Evolutionary conservation across 768 basidiomycete species (phyloP).

Genomic region (Pisolithus orientalis): DNA sequence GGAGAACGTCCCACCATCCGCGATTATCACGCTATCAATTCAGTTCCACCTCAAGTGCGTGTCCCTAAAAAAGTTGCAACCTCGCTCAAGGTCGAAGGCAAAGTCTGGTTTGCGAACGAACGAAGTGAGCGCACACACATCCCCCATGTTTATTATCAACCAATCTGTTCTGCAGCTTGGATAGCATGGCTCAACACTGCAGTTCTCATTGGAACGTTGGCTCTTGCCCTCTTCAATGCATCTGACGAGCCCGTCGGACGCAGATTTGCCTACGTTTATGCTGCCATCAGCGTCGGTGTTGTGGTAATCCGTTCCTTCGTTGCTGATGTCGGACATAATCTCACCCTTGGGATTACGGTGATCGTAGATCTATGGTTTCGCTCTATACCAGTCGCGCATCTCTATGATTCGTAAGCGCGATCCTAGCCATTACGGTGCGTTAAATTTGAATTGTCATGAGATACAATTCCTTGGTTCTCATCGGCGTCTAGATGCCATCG

Average conservation of each 20-base stretch:
- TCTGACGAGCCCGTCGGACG: conserved; percentile 59
- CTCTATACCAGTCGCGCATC: conserved; percentile 80
- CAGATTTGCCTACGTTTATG: conserved; percentile 79
- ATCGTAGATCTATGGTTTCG: conserved; percentile 74
- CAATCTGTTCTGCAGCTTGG: conserved; percentile 57
- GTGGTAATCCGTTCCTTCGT: conserved; percentile 35
- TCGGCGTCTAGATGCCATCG: conserved; percentile 56
- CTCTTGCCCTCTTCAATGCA: conserved; percentile 85
- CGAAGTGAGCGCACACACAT: conserved; percentile 49
- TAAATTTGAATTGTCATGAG: not conserved
- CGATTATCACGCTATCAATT: conserved; percentile 72
- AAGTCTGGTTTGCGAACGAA: conserved; percentile 98
- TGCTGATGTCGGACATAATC: not conserved
- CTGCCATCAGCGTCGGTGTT: conserved; percentile 66
- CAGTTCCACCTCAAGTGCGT: conserved; percentile 55
- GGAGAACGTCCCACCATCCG: conserved; percentile 57
- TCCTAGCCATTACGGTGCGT: conserved; percentile 82
- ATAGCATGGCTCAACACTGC: conserved; percentile 87
- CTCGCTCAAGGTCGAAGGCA: conserved; percentile 82
- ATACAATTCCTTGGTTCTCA: not conserved
- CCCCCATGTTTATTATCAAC: not conserved
- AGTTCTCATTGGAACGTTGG: conserved; percentile 76
- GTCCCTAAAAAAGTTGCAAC: conserved; percentile 81
- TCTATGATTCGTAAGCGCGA: conserved; percentile 87
- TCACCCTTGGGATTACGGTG: not conserved